Base-by-base conservation (phyloP, 345 rosid genomes). In the Reutealis trisperma region DNA sequence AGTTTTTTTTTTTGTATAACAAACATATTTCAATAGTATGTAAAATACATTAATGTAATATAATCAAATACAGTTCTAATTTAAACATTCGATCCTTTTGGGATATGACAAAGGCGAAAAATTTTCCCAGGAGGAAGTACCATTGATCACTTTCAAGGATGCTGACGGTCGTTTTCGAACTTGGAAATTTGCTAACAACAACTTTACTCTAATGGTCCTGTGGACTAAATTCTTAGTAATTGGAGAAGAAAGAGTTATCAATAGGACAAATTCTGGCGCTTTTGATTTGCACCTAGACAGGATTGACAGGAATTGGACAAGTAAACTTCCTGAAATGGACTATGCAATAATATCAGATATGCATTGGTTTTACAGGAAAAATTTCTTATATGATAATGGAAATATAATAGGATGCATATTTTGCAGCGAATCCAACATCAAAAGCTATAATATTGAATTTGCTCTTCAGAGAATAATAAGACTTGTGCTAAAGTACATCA, bases 361-460 rank as follows among this genome's bases (percentile, higher is more conserved):
- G 24, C 97, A 91, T 41, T 92, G 97, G 99, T 93, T 92, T 76
- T 91, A 91, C 83, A 84, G 96, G 65, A 89, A 82, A 6, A 73
- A 91, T 65, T 83, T 79, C 84, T 71, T 96, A 3, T 84, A 91
- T 14, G 55, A 78, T 18, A 86, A 87, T 34, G 67, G 75, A 1
- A 69, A 86, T 15, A 19, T 78, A 8, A 60, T 88, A 0, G 94
- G 91, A 2, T 96, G 99, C 54, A 88, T 92, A 44, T 92, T 78
- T 74, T 93, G 97, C 79, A 73, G 79, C n/a, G 78, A 77, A 10
- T 85, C 87, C 1, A 86, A 87, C n/a, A 77, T 90, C 8, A 87
- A 75, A 16, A 80, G 83, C 12, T 84, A 84, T 0, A 78, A 70
- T 1, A 77, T 79, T 3, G 92, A 83, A 74, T 67, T 63, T 90